Evolutionary conservation across 495 filamentous ascomycete genomes (phyloP), one percentile per base, ranked within the genome.

Genomic region (Bathelium albidoporum): DNA sequence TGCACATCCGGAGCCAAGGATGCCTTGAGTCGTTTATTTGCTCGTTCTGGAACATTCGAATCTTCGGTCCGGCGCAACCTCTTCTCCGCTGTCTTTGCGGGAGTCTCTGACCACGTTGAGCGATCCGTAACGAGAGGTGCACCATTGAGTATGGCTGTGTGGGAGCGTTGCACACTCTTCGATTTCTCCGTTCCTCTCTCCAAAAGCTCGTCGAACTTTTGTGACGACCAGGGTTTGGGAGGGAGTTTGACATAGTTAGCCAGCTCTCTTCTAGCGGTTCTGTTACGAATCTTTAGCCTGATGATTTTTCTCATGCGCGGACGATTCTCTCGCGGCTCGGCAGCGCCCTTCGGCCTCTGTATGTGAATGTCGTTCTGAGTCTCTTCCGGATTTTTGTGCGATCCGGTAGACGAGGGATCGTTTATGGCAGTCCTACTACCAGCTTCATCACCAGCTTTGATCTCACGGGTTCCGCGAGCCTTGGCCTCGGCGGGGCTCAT

Each of bases 11-110:
- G 58, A 2, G 32, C 16, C 22, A 58, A 29, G 11, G 61, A 62
- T 20, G 64, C 49, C 43, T 64, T 68, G 24, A 43, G 64, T 1
- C 70, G 70, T 59, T 72, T 72, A 7, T 62, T 32, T 16, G 68
- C 59, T 26, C 52, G 59, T 18, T 62, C 58, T 12, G 29, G 24
- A 31, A 62, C 31, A 9, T 55, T 49, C 11, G 2, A 24, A 14
- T 70, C 68, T 20, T 72, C 70, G 28, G 45, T 32, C 24, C 5
- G 32, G 2, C 70, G 61, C 9, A 62, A 44, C 1, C 70, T 68
- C 62, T 72, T 72, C 60, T 67, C 34, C 9, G 44, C 32, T n/a
- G n/a, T 32, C 32, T 63, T 65, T 36, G 28, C 39, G n/a, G 63
- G 18, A 32, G n/a, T 55, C 32, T 39, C 43, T 36, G 31, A 58